Evolutionary conservation across 31 red algal genomes (phyloP), one percentile per base, ranked within the genome.

Genomic region (Odonthalia washingtoniensis): DNA sequence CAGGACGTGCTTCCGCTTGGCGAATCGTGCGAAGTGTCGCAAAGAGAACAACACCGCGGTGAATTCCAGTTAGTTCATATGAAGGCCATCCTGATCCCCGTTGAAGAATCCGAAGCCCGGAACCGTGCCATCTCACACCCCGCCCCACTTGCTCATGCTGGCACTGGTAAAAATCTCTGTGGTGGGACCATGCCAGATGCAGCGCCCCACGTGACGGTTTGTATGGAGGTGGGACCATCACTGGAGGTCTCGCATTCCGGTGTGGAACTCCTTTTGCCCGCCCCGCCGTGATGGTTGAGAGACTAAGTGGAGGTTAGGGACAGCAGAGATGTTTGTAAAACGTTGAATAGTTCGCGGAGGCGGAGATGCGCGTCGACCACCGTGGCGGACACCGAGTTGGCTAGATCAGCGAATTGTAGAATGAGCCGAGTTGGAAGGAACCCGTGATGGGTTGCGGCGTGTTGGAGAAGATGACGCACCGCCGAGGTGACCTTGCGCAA

Each of bases 391-490:
- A 32, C 53, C 27, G 77, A 14, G n/a, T 81, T 81, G 31, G 52
- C 77, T 26, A 81, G 77, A 28, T 34, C 77, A 28, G 77, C 77
- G 24, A 81, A 81, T 39, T 53, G 53, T 65, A 27, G 77, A 18
- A 81, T 65, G 77, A 65, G 49, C 49, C 14, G 5, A 30, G 52
- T 53, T 6, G 30, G 9, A 53, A 81, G 24, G 52, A 32, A 37
- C 49, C 53, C 49, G 44, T 33, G 77, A 33, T 81, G 12, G 49
- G 24, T 62, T 65, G 44, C 12, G 5, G 77, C 77, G 52, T 81
- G 37, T 65, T 26, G 77, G 21, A 65, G 77, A 44, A 81, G 52
- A 16, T 53, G 52, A 16, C 24, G 49, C 53, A 53, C 30, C 5
- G 12, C 49, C 31, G 34, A 18, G 6, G 9, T 24, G 18, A 65